Evolutionary conservation across 2,329 filamentous ascomycete genomes (phyloP).

Genomic region (Cytospora piceae): DNA sequence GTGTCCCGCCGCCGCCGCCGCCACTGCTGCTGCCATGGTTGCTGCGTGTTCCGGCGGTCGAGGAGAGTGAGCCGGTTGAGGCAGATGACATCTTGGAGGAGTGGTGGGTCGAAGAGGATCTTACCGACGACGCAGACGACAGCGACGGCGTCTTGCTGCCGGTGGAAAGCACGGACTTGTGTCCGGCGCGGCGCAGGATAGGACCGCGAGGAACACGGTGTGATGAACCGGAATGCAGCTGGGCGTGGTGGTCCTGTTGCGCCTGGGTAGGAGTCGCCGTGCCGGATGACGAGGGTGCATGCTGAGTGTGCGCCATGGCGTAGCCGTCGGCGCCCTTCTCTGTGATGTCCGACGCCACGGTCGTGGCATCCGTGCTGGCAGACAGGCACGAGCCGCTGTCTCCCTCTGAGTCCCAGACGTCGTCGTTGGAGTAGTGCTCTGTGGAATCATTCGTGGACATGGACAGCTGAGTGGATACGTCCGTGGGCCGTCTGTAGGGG

Average conservation of each 20-base stretch:
- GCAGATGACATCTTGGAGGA: constrained; percentile 10
- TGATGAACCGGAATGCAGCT: not conserved
- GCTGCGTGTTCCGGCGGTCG: constrained; percentile 7
- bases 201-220: constrained; percentile 2
- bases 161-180: constrained; percentile 19
- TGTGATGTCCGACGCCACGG: constrained; percentile 30
- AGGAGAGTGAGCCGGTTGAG: constrained; percentile 9
- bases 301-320: constrained; percentile 8
- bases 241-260: constrained; percentile 1
- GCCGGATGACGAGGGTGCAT: constrained; percentile 1
- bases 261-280: constrained; percentile 19
- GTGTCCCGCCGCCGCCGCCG: constrained; percentile 5
- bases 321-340: constrained; percentile 29
- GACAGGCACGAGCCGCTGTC: constrained; percentile 30
- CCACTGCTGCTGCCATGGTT: no score
- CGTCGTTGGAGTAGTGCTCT: constrained; percentile 21
- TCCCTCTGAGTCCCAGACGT: constrained; percentile 28
- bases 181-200: constrained; percentile 22
- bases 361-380: constrained; percentile 29
- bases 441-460: constrained; percentile 25
- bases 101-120: constrained; percentile 9
- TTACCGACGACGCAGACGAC: constrained; percentile 11
- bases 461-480: constrained; percentile 23
- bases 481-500: constrained; percentile 29
- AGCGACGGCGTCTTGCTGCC: constrained; percentile 16